Evolutionary conservation across 257 asterid species (phyloP), one percentile per base, ranked within the genome.

Genomic region (Salvia splendens): DNA sequence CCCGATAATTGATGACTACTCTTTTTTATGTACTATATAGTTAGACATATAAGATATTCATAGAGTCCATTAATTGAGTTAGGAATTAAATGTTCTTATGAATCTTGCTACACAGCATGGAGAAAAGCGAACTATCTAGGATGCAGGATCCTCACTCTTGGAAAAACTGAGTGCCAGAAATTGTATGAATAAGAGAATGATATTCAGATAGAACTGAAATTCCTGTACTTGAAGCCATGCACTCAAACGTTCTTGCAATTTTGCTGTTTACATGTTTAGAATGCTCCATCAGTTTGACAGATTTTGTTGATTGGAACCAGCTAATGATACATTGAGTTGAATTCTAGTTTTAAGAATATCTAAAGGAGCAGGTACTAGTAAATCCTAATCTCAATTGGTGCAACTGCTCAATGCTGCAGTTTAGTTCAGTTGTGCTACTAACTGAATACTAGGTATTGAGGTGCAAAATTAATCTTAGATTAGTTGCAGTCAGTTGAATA

Each of bases 351-450:
- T 40, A 16, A 45, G 32, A 5, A 38, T 56, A 40, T 71, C 40
- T 9, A 4, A 11, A 51, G 46, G 57, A 24, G 51, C 56, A 48
- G 54, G 55, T 16, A 38, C 68, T 69, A 41, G 50, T 16, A 71
- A 38, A 48, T 65, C 61, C 61, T 67, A 70, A 24, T 42, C 32
- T 53, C 56, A 66, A 59, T 12, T 73, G 69, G 33, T 42, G 61
- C 59, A 33, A 59, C 49, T 33, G 40, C 66, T 52, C 56, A 54
- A 51, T 42, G 33, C 46, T 68, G 16, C 47, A 28, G 51, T 68
- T 68, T 41, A 20, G 46, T 36, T 55, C 42, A 38, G 35, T 64
- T 17, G 17, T 1, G 15, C 8, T 67, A 43, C 58, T 49, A 41
- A n/a, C 5, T 38, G 46, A 40, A 43, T 48, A 54, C 46, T 42